A percentile compares a stretch with the other conserved stretches of the same genome.
These are phyloP conservation scores for Leccinum pellstonianum DNA, from an alignment of 768 basidiomycete genomes.

Conservation along the genomic window DNA sequence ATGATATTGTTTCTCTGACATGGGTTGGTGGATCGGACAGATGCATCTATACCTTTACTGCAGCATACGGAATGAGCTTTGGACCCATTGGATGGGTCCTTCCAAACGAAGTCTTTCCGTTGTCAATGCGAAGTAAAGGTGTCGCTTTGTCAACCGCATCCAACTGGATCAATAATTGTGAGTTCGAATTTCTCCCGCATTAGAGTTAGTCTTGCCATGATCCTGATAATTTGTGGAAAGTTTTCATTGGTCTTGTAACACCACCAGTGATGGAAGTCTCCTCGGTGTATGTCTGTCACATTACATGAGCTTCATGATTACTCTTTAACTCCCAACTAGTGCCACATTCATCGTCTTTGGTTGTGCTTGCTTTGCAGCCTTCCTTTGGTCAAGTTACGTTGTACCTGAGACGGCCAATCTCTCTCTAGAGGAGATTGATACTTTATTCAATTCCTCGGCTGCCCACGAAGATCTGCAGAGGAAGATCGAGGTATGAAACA, in stretches of 20 bases:
- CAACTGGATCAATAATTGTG: slow-evolving; percentile 86
- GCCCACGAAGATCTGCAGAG: slow-evolving; percentile 51
- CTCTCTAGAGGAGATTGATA: slow-evolving; percentile 75
- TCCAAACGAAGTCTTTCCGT: slow-evolving; percentile 79
- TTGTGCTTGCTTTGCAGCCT: slow-evolving; percentile 60
- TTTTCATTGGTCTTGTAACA: slow-evolving; percentile 73
- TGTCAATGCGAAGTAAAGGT: slow-evolving; percentile 77
- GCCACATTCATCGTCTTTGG: slow-evolving; percentile 70
- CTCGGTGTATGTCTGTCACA: slow-evolving; percentile 43
- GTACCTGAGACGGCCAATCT: slow-evolving; percentile 80
- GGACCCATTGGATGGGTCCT: slow-evolving; percentile 85
- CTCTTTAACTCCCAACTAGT: slow-evolving; percentile 33
- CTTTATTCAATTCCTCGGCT: slow-evolving; percentile 58
- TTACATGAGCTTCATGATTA: background rate
- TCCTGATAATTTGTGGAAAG: slow-evolving; percentile 35
- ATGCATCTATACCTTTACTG: slow-evolving; percentile 72
- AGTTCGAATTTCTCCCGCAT: slow-evolving; percentile 13
- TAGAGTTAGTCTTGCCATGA: background rate
- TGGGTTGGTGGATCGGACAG: slow-evolving; percentile 30
- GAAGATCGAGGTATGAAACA: slow-evolving; percentile 47
- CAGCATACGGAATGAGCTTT: slow-evolving; percentile 72
- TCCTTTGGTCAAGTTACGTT: slow-evolving; percentile 65
- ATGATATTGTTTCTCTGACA: background rate
- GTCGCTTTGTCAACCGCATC: slow-evolving; percentile 81
- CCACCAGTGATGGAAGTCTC: slow-evolving; percentile 64